Percentiles rank a stretch among this genome's conserved stretches.
Conservation (phyloP, 257 asterid genomes). For the Mitragyna speciosa region DNA sequence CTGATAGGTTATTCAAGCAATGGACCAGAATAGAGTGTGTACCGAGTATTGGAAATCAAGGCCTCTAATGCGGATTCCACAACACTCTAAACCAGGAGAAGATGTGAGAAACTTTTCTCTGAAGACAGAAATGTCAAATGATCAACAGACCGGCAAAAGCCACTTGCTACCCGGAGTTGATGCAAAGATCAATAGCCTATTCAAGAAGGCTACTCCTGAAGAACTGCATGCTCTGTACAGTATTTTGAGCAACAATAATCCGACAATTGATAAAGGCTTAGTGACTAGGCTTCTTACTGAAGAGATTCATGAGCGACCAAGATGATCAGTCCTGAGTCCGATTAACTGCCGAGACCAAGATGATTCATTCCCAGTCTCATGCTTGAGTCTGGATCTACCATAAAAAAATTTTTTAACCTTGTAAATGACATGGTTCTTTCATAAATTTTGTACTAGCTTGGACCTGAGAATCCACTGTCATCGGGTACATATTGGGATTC, state of each 20-base stretch:
- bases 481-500: conserved; percentile 24
- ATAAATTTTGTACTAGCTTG: conserved; percentile 31
- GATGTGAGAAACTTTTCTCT: conserved; percentile 22
- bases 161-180: conserved; percentile 30
- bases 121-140: conserved; percentile 47
- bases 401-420: conserved; percentile 26
- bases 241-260: conserved; percentile 39
- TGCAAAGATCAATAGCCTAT: conserved; percentile 48
- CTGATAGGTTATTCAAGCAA: conserved; percentile 74
- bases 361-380: conserved; percentile 25
- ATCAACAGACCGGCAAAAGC: conserved; percentile 29
- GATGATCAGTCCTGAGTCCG: conserved; percentile 17
- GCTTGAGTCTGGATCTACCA: conserved; percentile 19
- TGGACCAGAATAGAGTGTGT: conserved; percentile 67
- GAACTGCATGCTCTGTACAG: conserved; percentile 67
- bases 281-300: conserved; percentile 56
- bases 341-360: conserved; percentile 24
- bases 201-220: conserved; percentile 66
- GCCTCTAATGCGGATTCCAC: conserved; percentile 78
- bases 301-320: conserved; percentile 52
- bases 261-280: conserved; percentile 42
- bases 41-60: conserved; percentile 81
- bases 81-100: conserved; percentile 33
- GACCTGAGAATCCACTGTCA: conserved; percentile 33
- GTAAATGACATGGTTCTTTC: conserved; percentile 40